These are phyloP conservation scores for Oryza australiensis DNA, from an alignment of 176 grass and related monocot genomes.

Conservation along the genomic window DNA sequence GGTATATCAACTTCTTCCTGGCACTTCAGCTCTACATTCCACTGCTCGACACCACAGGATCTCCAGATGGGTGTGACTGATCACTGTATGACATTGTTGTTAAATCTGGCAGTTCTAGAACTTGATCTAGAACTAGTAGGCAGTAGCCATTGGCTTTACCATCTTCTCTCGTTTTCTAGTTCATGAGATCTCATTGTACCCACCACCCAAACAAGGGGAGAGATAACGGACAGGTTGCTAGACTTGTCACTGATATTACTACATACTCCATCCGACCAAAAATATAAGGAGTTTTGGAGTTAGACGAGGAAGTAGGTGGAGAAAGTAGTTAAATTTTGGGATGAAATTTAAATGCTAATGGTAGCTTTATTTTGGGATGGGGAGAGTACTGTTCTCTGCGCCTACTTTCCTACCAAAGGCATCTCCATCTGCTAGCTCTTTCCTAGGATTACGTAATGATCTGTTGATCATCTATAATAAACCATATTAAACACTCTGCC, in stretches of 20 bases:
- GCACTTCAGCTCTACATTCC: background rate
- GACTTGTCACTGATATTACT: background rate
- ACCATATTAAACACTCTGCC: too few species aligned
- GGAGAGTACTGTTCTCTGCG: background rate
- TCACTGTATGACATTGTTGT: background rate
- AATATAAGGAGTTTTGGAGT: too few species aligned
- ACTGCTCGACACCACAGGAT: background rate
- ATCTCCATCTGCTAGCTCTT: too few species aligned
- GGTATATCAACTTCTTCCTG: background rate
- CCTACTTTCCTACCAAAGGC: background rate
- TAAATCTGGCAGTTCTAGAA: background rate
- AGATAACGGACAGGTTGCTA: background rate
- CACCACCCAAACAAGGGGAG: background rate
- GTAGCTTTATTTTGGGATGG: too few species aligned
- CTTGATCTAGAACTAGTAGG: background rate
- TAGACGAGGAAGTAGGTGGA: too few species aligned
- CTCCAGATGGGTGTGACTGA: background rate
- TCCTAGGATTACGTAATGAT: too few species aligned
- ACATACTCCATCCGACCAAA: background rate
- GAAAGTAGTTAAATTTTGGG: too few species aligned
- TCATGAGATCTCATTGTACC: background rate
- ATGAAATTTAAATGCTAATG: too few species aligned
- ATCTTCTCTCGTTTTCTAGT: too few species aligned
- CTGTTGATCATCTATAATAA: too few species aligned
- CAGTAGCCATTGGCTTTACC: too few species aligned